Percentiles rank a stretch among this genome's conserved stretches.
Conservation (phyloP, 2,329 filamentous ascomycete genomes). For the Botrytis deweyae region DNA sequence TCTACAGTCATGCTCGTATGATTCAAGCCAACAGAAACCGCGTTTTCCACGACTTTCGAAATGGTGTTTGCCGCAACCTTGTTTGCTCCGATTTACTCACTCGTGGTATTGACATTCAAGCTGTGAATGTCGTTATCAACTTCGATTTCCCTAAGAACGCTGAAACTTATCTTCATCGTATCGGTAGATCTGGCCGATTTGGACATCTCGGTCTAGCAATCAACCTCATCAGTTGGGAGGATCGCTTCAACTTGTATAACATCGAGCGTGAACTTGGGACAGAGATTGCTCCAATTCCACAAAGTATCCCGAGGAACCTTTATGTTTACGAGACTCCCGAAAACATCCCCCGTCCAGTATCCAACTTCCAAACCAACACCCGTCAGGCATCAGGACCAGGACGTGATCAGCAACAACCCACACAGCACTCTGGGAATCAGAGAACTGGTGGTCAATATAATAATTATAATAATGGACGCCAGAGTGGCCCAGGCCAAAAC, state of each 20-base stretch:
- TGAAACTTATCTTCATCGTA: conserved; percentile 97
- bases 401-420: conserved; percentile 33
- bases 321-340: conserved; percentile 98
- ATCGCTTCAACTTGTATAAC: conserved; percentile 97
- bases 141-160: conserved; percentile 99
- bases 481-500: conserved; percentile 31
- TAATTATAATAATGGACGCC: conserved; percentile 34
- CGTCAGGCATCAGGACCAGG: conserved; percentile 33
- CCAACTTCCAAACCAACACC: conserved; percentile 45
- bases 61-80: conserved; percentile 94
- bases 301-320: conserved; percentile 92
- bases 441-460: conserved; percentile 28
- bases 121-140: conserved; percentile 99
- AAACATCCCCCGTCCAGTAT: conserved; percentile 81
- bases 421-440: conserved; percentile 32
- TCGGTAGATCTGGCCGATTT: conserved; percentile 95
- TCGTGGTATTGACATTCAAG: conserved; percentile 98
- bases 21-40: conserved; percentile 94
- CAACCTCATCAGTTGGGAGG: conserved; percentile 99
- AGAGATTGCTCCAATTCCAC: conserved; percentile 95
- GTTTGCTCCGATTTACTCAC: conserved; percentile 97
- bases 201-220: conserved; percentile 97
- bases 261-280: conserved; percentile 97
- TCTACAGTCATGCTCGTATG: conserved; percentile 99
- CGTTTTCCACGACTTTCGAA: conserved; percentile 98